A percentile compares a stretch with the other conserved stretches of the same genome.
Evolutionary conservation across 1,139 yeast species (phyloP).

Genomic region (Debaryomyces fabryi): DNA sequence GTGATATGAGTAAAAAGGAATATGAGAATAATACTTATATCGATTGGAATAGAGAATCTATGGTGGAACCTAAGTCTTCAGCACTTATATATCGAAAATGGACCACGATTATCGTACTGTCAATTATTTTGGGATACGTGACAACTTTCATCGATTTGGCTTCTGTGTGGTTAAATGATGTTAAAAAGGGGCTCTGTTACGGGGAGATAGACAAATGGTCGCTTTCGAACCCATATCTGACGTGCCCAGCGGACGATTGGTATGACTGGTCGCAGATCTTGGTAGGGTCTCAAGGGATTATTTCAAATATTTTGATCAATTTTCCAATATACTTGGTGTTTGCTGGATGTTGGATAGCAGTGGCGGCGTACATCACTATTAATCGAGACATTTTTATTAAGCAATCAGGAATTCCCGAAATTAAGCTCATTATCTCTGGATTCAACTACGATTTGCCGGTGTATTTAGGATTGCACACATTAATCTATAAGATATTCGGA

Average conservation of each 20-base stretch:
- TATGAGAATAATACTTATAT: slow-evolving; percentile 40
- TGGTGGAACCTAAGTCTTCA: slow-evolving; percentile 16
- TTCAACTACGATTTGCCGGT: slow-evolving; percentile 43
- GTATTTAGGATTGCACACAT: slow-evolving; percentile 51
- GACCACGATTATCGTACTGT: slow-evolving; percentile 58
- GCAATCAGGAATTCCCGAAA: slow-evolving; percentile 73
- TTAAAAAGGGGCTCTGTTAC: slow-evolving; percentile 52
- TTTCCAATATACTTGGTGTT: slow-evolving; percentile 41
- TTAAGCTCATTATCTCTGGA: slow-evolving; percentile 66
- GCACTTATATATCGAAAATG: slow-evolving; percentile 41
- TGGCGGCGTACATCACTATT: slow-evolving; percentile 36
- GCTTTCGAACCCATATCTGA: slow-evolving; percentile 45
- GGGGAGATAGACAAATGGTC: slow-evolving; percentile 46
- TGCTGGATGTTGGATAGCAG: slow-evolving; percentile 27
- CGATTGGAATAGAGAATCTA: slow-evolving; percentile 35
- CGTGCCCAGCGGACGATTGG: slow-evolving; percentile 50
- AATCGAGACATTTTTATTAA: slow-evolving; percentile 47
- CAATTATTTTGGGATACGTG: slow-evolving; percentile 59
- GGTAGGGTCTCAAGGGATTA: slow-evolving; percentile 22
- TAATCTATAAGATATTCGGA: slow-evolving; percentile 55
- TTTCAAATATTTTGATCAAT: slow-evolving; percentile 30
- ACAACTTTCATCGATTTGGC: slow-evolving; percentile 63
- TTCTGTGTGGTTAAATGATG: slow-evolving; percentile 64
- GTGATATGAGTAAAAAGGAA: not conserved
- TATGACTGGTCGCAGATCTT: slow-evolving; percentile 41